Conservation (phyloP, 1,284 basidiomycete genomes). For the Sanghuangporus weigelae region DNA sequence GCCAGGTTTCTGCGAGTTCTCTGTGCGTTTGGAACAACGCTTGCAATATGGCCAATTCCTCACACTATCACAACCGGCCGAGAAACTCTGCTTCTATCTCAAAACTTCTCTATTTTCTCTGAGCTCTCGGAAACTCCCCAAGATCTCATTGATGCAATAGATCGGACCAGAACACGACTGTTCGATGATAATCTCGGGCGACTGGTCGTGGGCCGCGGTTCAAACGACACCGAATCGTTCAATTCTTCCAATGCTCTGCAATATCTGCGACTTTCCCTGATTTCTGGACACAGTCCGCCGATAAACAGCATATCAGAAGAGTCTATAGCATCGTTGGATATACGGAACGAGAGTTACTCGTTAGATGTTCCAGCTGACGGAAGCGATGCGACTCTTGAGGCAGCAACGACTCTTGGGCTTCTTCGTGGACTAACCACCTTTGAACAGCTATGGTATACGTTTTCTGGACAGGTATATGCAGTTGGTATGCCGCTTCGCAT, state of each 20-base stretch:
- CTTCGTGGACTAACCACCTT: conserved; percentile 83
- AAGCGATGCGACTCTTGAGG: conserved; percentile 51
- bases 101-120: conserved; percentile 42
- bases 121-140: conserved; percentile 34
- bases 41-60: conserved; percentile 57
- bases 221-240: conserved; percentile 9
- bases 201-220: conserved; percentile 46
- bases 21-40: neutral
- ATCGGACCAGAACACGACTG: conserved; percentile 36
- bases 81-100: conserved; percentile 44
- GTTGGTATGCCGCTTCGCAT: conserved; percentile 57
- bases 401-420: conserved; percentile 73
- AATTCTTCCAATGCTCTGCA: neutral
- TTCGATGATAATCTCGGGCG: conserved; percentile 44
- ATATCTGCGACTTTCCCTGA: neutral
- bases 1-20: neutral
- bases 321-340: conserved; percentile 45
- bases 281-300: too few species aligned
- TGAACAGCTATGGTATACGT: conserved; percentile 69
- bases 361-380: conserved; percentile 61
- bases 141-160: conserved; percentile 39
- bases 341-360: conserved; percentile 62
- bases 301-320: conserved; percentile 45
- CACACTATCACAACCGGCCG: conserved; percentile 42
- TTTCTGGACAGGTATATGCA: conserved; percentile 45